Evolutionary conservation across 2,329 filamentous ascomycete species (phyloP), one percentile per base, ranked within the genome.

Genomic region (Aspergillus pseudonomiae): DNA sequence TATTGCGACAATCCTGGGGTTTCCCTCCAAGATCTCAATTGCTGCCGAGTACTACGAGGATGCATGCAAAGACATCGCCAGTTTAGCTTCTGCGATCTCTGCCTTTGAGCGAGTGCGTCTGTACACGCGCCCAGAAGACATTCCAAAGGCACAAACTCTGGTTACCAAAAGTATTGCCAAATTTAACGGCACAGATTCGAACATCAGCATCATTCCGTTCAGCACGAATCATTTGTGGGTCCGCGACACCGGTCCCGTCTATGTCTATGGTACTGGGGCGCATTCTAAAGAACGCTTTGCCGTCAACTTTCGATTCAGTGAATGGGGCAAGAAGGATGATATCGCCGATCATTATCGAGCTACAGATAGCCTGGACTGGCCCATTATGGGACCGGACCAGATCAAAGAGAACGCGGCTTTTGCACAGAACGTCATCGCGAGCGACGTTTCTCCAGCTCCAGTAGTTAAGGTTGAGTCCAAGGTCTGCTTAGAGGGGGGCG

Each of bases 81-180:
- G 67, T 43, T 63, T 75, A 32, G 73, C 71, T 21, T 65, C 63
- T 14, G 66, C 74, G 30, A 74, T 75, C 57, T 69, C 74, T 7
- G 28, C 36, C 12, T 77, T 77, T 58, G 75, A 77, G 57, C 74
- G 73, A 7, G 75, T 77, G 10, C 72, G 70, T 9, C 64, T 77
- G 1, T 71, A 74, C 60, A 55, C 68, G 19, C 66, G 71, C 7
- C 68, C 70, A 9, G 72, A 74, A 56, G 70, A 75, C 60, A 48
- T 66, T 7, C 57, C 48, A 24, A 67, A 64, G 32, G 68, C 64
- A 36, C 56, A 57, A 32, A 64, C 41, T 32, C 60, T 62, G 59
- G 52, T 62, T 32, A 59, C 45, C n/a, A 46, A 62, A 56, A 57
- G 61, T 10, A 50, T 60, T 19, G 24, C 52, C 5, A 55, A 41